Evolutionary conservation across 805 yeast genomes (phyloP), one percentile per base, ranked within the genome.

Genomic region (Debaryomyces castellii): DNA sequence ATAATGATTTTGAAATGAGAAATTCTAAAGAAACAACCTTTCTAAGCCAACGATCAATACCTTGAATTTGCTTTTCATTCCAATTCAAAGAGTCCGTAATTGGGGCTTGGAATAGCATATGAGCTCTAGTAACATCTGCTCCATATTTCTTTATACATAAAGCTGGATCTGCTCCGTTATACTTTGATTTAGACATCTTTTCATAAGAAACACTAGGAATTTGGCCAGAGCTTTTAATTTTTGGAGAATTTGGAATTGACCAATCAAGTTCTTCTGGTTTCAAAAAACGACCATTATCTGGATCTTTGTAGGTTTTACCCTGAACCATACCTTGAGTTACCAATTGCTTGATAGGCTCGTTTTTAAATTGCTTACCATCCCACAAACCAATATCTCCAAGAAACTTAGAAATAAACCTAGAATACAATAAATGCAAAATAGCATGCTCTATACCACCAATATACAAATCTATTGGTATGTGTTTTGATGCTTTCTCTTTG

Each of bases 271-370:
- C 97, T 1, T 84, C 82, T 0, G 95, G 92, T 54, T 82, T 88
- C 52, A 94, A 69, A 62, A 86, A 92, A 46, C 83, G 68, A 0
- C 92, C 94, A 24, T 77, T 84, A 0, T 62, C 65, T 3, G 96
- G 94, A 52, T 91, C 85, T 6, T 73, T 70, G 54, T 62, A 87
- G 0, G 99, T 94, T 58, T 80, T 82, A 2, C 97, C 98, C 50
- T 92, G 97, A 3, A 94, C 99, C 99, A 94, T 94, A 14, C 99
- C 99, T 63, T 92, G 98, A 1, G 97, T 91, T 1, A 92, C 83
- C 28, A 94, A 72, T 48, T 78, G 78, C 46, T 71, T 77, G 58
- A 94, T 82, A 1, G 99, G 99, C 59, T 94, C 99, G 20, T 88
- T 89, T 3, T 67, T 67, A 40, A 70, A 52, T 2, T 63, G 60